Conservation (phyloP, 208 protist species). For the Zelonia costaricensis region DNA sequence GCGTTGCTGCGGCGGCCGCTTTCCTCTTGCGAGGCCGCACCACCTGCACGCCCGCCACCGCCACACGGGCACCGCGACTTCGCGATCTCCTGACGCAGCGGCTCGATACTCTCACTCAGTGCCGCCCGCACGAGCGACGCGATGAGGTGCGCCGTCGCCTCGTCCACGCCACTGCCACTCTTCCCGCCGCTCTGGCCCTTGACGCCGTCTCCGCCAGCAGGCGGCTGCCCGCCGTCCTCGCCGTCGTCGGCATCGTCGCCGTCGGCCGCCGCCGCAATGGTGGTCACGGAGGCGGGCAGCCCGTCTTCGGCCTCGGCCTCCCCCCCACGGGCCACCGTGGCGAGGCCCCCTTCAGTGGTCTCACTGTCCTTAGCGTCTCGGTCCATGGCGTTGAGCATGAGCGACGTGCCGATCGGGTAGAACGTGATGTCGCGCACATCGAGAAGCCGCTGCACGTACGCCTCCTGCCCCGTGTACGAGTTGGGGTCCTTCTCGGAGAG, state of each 20-base stretch:
- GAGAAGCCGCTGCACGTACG: conserved; percentile 64
- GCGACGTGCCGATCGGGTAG: conserved; percentile 68
- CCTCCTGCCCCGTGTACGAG: conserved; percentile 83
- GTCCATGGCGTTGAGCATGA: conserved; percentile 43
- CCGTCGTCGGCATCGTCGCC: neutral
- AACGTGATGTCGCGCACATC: conserved; percentile 65
- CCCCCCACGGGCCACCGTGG: no score
- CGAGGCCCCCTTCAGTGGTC: neutral
- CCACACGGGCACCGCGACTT: neutral
- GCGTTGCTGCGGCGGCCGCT: conserved; percentile 1
- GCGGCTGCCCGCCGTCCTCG: no score
- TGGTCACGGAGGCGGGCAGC: neutral
- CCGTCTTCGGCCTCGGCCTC: neutral
- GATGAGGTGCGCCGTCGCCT: neutral
- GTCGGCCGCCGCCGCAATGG: neutral
- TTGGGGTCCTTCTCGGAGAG: conserved; percentile 61
- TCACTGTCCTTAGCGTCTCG: conserved; percentile 9
- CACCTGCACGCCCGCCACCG: conserved; percentile 11
- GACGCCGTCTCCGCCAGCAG: no score
- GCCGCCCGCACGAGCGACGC: neutral
- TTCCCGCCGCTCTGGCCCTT: no score
- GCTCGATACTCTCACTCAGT: neutral
- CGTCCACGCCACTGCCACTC: neutral
- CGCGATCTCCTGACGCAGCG: neutral
- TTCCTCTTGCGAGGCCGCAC: neutral